These are phyloP conservation scores for Zychaea mexicana DNA, from an alignment of 371 early-diverging fungal species.

Conservation along the genomic window DNA sequence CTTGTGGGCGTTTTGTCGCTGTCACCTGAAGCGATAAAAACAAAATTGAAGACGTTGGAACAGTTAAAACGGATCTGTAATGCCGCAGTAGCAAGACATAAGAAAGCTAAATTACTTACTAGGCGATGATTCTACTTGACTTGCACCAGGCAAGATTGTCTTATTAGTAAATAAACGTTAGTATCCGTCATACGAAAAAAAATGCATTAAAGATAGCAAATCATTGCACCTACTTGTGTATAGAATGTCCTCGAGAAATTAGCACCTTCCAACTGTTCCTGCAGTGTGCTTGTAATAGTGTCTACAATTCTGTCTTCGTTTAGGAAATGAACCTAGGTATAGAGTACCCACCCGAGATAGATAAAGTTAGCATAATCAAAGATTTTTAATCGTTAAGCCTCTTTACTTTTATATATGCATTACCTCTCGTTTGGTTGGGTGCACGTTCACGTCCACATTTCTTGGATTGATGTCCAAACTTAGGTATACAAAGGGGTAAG, in stretches of 20 bases:
- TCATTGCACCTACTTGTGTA: constrained; percentile 47
- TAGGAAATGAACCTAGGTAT: constrained; percentile 80
- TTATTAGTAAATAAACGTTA: not conserved
- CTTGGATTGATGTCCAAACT: constrained; percentile 80
- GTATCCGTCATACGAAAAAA: not conserved
- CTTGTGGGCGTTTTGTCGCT: not conserved
- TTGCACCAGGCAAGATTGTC: constrained; percentile 39
- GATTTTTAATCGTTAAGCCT: not conserved
- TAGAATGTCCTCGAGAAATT: constrained; percentile 58
- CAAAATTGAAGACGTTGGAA: too few species aligned
- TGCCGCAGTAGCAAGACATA: too few species aligned
- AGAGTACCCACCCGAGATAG: too few species aligned
- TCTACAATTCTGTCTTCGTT: constrained; percentile 86
- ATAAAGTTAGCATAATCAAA: not conserved
- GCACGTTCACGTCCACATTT: constrained; percentile 98
- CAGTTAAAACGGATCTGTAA: too few species aligned
- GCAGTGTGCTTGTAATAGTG: constrained; percentile 63
- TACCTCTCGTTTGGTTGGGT: constrained; percentile 94
- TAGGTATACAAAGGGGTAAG: constrained; percentile 93
- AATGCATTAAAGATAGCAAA: not conserved
- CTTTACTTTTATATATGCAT: too few species aligned
- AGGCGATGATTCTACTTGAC: not conserved
- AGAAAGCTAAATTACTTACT: not conserved
- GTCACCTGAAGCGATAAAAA: not conserved
- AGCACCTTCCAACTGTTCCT: constrained; percentile 50